Percentiles rank a stretch among this genome's conserved stretches.
Evolutionary conservation across 768 basidiomycete species (phyloP).

Genomic region (Termitomyces eurrhizus): DNA sequence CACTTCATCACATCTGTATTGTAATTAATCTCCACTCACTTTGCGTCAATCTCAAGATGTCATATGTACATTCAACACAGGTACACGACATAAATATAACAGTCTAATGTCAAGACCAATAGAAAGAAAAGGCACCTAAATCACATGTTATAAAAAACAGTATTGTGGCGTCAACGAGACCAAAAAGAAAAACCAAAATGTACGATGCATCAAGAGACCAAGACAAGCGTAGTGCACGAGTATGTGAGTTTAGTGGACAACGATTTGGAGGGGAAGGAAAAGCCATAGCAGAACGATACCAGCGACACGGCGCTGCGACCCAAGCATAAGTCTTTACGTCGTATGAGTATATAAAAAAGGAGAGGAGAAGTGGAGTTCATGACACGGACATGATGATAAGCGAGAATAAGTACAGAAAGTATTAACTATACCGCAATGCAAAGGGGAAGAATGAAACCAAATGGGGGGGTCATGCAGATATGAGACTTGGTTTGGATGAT

Average conservation of each 20-base stretch:
- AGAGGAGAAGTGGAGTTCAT: neutral
- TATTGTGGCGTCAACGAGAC: neutral
- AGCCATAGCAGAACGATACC: constrained; percentile 6
- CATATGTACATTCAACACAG: neutral
- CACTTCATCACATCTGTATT: neutral
- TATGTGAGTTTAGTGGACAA: neutral
- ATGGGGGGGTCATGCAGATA: constrained; percentile 2
- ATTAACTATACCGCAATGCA: constrained; percentile 13
- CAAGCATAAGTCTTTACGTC: neutral
- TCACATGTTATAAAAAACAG: neutral
- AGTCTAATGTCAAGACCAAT: neutral
- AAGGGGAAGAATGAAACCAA: neutral
- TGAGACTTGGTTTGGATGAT: constrained; percentile 6
- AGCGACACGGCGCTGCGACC: constrained; percentile 2
- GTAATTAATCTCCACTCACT: neutral
- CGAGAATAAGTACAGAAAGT: constrained; percentile 8
- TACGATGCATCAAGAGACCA: constrained; percentile 9
- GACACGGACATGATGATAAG: constrained; percentile 7
- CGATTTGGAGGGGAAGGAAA: neutral
- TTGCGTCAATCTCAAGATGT: neutral
- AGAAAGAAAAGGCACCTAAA: constrained; percentile 8
- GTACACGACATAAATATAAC: neutral
- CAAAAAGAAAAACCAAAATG: constrained; percentile 2
- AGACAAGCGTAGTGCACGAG: constrained; percentile 19
- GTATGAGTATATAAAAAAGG: constrained; percentile 1